phyloP scores from a whole-genome alignment of 2,329 filamentous ascomycete genomes.

The Colletotrichum tamarilloi region DNA sequence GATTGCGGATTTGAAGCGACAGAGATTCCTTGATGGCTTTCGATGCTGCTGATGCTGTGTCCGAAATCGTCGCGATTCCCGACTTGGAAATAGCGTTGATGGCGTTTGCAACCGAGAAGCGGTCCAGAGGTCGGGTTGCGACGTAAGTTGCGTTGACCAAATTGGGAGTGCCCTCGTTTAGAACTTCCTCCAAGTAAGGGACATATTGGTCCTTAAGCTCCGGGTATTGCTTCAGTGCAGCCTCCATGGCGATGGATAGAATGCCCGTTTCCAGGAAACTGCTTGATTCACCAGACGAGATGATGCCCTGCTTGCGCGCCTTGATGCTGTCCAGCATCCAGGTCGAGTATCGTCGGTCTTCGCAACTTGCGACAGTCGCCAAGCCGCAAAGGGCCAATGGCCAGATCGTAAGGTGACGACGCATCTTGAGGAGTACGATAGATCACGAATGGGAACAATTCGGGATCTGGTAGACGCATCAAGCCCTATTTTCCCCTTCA shows the following conservation, averaged over 20 bases:
- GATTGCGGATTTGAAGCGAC: slow-evolving; percentile 42
- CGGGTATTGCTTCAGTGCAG: slow-evolving; percentile 35
- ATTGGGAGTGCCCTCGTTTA: slow-evolving; percentile 31
- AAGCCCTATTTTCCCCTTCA: neutral
- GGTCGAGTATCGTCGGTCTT: slow-evolving; percentile 33
- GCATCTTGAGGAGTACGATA: neutral
- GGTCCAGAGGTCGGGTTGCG: slow-evolving; percentile 38
- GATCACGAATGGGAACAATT: neutral
- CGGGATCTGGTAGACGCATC: neutral
- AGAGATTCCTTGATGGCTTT: slow-evolving; percentile 38
- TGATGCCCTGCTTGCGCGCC: slow-evolving; percentile 38
- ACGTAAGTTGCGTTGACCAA: slow-evolving; percentile 31
- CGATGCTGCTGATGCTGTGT: slow-evolving; percentile 8
- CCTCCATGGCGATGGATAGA: slow-evolving; percentile 37
- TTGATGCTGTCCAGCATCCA: slow-evolving; percentile 42
- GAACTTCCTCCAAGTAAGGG: slow-evolving; percentile 32
- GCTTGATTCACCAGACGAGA: slow-evolving; percentile 37
- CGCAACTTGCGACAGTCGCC: neutral
- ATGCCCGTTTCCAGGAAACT: slow-evolving; percentile 40
- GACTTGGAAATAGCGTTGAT: slow-evolving; percentile 26
- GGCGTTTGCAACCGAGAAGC: slow-evolving; percentile 39
- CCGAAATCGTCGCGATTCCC: slow-evolving; percentile 20
- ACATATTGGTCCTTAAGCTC: slow-evolving; percentile 15
- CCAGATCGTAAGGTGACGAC: neutral
- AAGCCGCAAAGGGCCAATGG: slow-evolving; percentile 8